Evolutionary conservation across 2,329 filamentous ascomycete genomes (phyloP), one percentile per base, ranked within the genome.

Genomic region (Penicillium concentricum): DNA sequence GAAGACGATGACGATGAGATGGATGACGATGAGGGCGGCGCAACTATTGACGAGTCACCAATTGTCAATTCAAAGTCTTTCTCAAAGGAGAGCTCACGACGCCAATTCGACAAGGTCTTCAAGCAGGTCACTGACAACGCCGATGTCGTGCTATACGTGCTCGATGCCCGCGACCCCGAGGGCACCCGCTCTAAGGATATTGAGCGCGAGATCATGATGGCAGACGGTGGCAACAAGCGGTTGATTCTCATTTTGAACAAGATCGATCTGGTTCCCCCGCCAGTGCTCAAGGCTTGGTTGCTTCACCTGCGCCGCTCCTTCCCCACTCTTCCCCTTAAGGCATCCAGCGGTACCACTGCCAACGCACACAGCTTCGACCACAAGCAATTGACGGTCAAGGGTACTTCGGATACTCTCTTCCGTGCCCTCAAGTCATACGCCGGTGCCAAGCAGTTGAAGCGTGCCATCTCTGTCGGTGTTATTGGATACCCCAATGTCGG

Each of bases 401-500:
- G 85, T 73, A 97, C 92, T 13, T 91, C 92, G 5, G 83, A 89
- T 51, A 87, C 91, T 0, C 84, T 97, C 10, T 92, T 97, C 81
- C 90, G 88, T 67, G 90, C 92, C 0, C 84, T 97, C 59, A 97
- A 97, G 81, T 88, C 90, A 42, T 97, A 90, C 71, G 90, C 92
- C 10, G 88, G 90, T 56, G 84, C 84, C 59, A 89, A 90, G 67
- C 88, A 95, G 72, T 80, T 97, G 64, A 96, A 96, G 82, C 88
- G 92, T 54, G 88, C 92, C 51, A 86, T 96, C 67, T 92, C 90
- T 20, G 92, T 97, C 59, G 92, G 92, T 63, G 90, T 97, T 60
- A 95, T 97, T 66, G 92, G 92, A 28, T 97, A 96, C 74, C 92
- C 92, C 67, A 97, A 97, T 73, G 92, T 96, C 58, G 92, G 92